Base-by-base conservation (phyloP, 352 stramenopile species). In the Phytophthora syringae region DNA sequence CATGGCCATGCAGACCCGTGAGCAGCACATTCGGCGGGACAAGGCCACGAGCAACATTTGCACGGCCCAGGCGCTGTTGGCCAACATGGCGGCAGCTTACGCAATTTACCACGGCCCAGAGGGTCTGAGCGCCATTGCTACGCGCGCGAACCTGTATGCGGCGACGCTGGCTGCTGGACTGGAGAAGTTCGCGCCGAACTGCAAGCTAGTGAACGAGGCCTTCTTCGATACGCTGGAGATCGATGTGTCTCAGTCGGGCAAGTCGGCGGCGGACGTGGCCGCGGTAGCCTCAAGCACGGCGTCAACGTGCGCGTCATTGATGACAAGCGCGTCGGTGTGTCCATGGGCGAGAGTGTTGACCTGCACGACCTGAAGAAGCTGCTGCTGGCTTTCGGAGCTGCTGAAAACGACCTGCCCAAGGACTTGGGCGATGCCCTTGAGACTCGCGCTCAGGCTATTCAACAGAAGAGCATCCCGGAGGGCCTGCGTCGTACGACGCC, bases 1-100 rank as follows among this genome's bases (percentile, higher is more conserved):
- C 24, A 99, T 99, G 97, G 97, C 98, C 18, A 99, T 99, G 96
- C 98, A 99, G 84, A 99, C 98, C 7, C 93, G 98, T 56, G 98
- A 99, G 76, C 94, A 98, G 75, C 97, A 99, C 80, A 99, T 99
- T 76, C 92, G 97, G 60, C 92, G 98, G 55, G 97, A 99, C 80
- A 99, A 99, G 83, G 98, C 98, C 5, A 99, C 98, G 3, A 98
- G 85, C 52, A 99, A 99, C 79, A 99, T 99, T 80, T 99, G 98
- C 74, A 99, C 98, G 28, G 97, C 98, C 0, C 98, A 99, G 80
- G 97, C 97, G 40, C 73, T 99, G 48, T 79, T 99, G 36, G 98
- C 98, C 30, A 99, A 99, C 82, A 99, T 99, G 95, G 97, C 97
- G 7, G 94, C 97, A 16, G 85, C 93, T 2, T 99, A 99, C 79